Conservation (phyloP, 371 early-diverging fungal species). For the Haplosporangium sp. region DNA sequence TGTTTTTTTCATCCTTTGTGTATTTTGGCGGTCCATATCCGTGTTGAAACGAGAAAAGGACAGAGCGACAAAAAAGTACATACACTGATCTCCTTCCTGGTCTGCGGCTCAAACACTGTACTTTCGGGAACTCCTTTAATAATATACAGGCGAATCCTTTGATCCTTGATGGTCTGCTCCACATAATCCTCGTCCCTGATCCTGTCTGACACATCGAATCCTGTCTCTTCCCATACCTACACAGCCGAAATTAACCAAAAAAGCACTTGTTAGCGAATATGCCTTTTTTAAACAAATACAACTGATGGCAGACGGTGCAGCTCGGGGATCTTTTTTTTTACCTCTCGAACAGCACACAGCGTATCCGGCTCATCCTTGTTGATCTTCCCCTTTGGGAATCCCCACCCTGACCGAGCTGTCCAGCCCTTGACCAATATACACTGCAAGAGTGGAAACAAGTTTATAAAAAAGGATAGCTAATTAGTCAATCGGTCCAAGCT, state of each 20-base stretch:
- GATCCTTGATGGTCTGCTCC: constrained; percentile 87
- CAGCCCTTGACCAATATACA: constrained; percentile 93
- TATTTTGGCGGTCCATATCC: too few species aligned
- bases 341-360: constrained; percentile 96
- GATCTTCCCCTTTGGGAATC: constrained; percentile 99
- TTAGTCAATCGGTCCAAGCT: background rate
- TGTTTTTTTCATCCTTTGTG: too few species aligned
- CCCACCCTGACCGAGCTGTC: constrained; percentile 89
- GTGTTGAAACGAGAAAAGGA: constrained; percentile 6
- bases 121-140: constrained; percentile 90
- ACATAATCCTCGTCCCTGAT: constrained; percentile 81
- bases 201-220: constrained; percentile 88
- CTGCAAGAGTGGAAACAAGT: constrained; percentile 27
- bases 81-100: constrained; percentile 96
- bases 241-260: too few species aligned
- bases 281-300: too few species aligned
- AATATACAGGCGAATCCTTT: constrained; percentile 92
- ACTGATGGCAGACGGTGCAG: too few species aligned
- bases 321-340: constrained; percentile 18
- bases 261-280: too few species aligned
- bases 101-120: constrained; percentile 87
- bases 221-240: constrained; percentile 97
- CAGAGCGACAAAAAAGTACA: constrained; percentile 16
- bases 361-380: constrained; percentile 94
- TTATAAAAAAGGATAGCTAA: background rate